phyloP scores from a whole-genome alignment of 148 eudicot genomes.

The Drosera capensis region DNA sequence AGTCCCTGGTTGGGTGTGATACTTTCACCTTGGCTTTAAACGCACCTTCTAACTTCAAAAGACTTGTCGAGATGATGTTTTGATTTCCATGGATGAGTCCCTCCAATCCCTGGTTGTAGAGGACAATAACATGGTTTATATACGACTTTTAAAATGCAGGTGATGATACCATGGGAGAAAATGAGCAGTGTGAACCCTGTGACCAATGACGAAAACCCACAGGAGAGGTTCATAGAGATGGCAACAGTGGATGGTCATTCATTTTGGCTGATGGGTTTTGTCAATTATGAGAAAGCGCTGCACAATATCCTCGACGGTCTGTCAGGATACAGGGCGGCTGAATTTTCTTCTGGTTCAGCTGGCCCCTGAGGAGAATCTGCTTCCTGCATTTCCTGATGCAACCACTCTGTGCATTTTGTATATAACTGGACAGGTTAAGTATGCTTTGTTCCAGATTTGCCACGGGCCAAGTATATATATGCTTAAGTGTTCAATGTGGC shows the following conservation, averaged over 20 bases:
- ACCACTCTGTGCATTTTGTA: too few relatives aligned
- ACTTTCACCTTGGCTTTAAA: too few relatives aligned
- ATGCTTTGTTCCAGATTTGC: too few relatives aligned
- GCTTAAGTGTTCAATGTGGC: too few relatives aligned
- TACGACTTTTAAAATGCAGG: conserved; percentile 14
- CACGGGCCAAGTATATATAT: too few relatives aligned
- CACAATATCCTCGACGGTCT: conserved; percentile 28
- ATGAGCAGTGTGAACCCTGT: conserved; percentile 37
- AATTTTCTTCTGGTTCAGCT: background rate
- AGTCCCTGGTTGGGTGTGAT: too few relatives aligned
- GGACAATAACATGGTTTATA: background rate
- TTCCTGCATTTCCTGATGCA: too few relatives aligned
- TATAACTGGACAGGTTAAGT: too few relatives aligned
- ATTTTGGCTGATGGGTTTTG: conserved; percentile 83
- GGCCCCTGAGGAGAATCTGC: background rate
- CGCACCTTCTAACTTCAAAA: too few relatives aligned
- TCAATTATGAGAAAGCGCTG: conserved; percentile 48
- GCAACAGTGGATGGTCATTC: conserved; percentile 44
- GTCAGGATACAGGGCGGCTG: conserved; percentile 18
- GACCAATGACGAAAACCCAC: conserved; percentile 23
- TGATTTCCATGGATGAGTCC: background rate
- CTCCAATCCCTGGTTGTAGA: background rate
- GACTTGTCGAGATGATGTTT: background rate
- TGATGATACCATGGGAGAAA: conserved; percentile 33
- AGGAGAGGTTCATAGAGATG: conserved; percentile 44